Conservation (phyloP, 139 green algal species). For the Coelastrella sp. region DNA sequence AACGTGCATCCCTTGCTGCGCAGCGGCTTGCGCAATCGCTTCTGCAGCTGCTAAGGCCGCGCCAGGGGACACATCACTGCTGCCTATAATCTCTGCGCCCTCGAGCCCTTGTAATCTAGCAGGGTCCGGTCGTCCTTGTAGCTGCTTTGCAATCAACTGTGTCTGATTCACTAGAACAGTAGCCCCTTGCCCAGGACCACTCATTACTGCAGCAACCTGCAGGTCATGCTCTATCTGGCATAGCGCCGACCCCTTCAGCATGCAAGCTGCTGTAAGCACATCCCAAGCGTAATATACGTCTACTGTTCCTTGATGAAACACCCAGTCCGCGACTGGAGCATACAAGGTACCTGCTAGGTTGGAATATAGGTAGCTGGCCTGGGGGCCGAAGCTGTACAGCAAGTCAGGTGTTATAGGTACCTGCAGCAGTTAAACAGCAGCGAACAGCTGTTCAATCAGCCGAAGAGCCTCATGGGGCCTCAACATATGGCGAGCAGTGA, state of each 20-base stretch:
- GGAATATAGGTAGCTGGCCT: conserved; percentile 30
- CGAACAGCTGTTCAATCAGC: background rate
- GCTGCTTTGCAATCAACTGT: background rate
- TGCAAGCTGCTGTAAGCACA: conserved; percentile 23
- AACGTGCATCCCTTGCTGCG: background rate
- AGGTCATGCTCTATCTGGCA: background rate
- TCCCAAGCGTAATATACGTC: conserved; percentile 50
- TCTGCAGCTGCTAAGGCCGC: background rate
- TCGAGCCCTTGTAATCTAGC: too few relatives aligned
- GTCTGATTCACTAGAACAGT: conserved; percentile 1
- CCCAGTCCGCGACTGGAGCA: conserved; percentile 37
- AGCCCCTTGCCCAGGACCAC: conserved; percentile 42
- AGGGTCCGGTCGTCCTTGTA: too few relatives aligned
- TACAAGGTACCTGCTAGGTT: conserved; percentile 44
- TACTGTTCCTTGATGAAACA: conserved; percentile 19
- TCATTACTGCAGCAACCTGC: conserved; percentile 9
- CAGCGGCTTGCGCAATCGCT: background rate
- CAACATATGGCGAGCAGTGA: too few relatives aligned
- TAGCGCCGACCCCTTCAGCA: conserved; percentile 11
- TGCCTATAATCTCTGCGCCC: background rate
- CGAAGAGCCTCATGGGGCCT: background rate
- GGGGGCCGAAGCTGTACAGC: conserved; percentile 44
- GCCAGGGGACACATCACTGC: background rate
- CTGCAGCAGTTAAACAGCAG: background rate
- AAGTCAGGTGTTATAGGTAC: background rate